These are phyloP conservation scores for Sonneratia alba DNA, from an alignment of 345 rosid species.

Conservation along the genomic window DNA sequence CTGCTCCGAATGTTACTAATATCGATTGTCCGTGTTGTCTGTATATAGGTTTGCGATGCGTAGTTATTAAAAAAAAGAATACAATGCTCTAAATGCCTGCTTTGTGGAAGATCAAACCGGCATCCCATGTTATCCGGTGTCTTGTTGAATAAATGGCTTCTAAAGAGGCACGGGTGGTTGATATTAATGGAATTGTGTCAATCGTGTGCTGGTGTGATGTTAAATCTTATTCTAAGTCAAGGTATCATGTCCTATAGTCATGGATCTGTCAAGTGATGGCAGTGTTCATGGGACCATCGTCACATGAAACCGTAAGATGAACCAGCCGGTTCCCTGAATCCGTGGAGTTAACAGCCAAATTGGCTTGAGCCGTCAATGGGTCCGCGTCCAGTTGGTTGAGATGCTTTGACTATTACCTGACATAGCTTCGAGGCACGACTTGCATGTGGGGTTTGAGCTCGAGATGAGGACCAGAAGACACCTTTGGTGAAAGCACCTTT, in stretches of 20 bases:
- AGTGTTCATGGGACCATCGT: not conserved
- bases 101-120: not conserved
- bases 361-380: no score
- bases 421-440: not conserved
- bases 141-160: not conserved
- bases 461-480: no score
- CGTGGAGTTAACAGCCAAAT: not conserved
- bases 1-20: not conserved
- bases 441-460: no score
- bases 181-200: not conserved
- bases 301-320: not conserved
- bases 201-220: not conserved
- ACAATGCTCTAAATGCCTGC: not conserved
- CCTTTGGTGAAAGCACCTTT: not conserved
- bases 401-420: not conserved
- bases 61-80: not conserved
- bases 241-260: not conserved
- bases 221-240: not conserved
- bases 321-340: no score
- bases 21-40: not conserved
- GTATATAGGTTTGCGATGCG: not conserved
- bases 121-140: not conserved
- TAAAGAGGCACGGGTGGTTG: not conserved
- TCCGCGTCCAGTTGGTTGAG: not conserved
- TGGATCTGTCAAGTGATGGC: not conserved